Conservation (phyloP, 2,329 filamentous ascomycete genomes). For the Ceratocystis diversiconidia region DNA sequence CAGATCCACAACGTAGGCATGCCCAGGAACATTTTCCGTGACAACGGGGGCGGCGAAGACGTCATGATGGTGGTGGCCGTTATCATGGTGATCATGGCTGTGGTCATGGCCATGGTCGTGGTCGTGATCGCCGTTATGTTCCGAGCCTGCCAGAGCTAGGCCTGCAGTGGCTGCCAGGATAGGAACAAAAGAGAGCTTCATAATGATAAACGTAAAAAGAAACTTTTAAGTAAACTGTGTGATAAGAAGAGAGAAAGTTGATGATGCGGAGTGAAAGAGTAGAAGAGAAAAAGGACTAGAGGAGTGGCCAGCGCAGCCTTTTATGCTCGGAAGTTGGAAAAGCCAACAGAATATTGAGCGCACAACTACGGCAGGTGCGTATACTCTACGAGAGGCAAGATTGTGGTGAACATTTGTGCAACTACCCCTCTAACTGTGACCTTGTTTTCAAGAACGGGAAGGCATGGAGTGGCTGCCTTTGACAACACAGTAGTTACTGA, state of each 20-base stretch:
- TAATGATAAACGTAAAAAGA: conserved; percentile 4
- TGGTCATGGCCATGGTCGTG: not conserved
- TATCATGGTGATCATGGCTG: not conserved
- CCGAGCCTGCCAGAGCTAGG: not conserved
- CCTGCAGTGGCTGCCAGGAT: not conserved
- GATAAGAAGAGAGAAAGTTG: not conserved
- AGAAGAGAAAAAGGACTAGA: not conserved
- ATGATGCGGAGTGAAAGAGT: not conserved
- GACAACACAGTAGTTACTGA: not conserved
- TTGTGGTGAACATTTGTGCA: not conserved
- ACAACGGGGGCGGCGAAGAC: conserved; percentile 3
- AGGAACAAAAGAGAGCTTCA: conserved; percentile 12
- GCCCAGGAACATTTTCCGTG: conserved; percentile 9
- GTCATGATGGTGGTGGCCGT: not conserved
- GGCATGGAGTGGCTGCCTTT: not conserved
- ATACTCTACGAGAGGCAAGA: not conserved
- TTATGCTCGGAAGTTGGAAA: not conserved
- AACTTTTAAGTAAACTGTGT: not conserved
- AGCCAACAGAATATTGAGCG: not conserved
- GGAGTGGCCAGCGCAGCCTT: not conserved
- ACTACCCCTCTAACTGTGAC: not conserved
- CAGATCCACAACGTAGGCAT: conserved; percentile 15
- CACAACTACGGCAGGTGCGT: not conserved
- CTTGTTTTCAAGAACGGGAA: not conserved
- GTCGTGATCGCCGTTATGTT: not conserved